These are phyloP conservation scores for Phytophthora brassicae DNA, from an alignment of 352 stramenopile species.

Conservation along the genomic window DNA sequence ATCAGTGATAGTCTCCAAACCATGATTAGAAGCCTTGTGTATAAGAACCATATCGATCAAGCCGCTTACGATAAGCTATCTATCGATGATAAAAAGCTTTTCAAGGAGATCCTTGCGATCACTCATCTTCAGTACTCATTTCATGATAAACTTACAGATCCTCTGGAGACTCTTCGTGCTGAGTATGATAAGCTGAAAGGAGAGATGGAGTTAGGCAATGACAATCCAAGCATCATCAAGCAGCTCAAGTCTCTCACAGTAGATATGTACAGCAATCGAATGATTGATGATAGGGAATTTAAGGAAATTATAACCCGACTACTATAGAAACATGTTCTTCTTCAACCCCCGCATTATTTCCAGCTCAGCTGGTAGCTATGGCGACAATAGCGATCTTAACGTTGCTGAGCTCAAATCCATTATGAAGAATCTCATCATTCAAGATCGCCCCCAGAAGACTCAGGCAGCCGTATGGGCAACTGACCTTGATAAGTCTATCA, in stretches of 20 bases:
- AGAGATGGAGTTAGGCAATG: background rate
- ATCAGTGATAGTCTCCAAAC: conserved; percentile 4
- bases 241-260: background rate
- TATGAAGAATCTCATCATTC: background rate
- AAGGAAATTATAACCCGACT: background rate
- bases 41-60: background rate
- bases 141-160: background rate
- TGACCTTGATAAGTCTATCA: background rate
- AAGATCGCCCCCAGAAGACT: background rate
- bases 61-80: background rate
- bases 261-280: conserved; percentile 1
- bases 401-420: background rate
- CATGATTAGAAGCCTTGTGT: background rate
- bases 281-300: background rate
- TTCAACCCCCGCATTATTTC: conserved; percentile 1
- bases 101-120: conserved; percentile 1
- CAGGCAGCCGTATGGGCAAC: background rate
- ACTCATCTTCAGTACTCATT: conserved; percentile 1
- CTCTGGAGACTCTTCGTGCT: background rate
- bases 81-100: conserved; percentile 1
- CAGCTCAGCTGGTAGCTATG: background rate
- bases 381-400: background rate
- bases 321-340: conserved; percentile 6
- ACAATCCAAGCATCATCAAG: conserved; percentile 4
- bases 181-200: conserved; percentile 3